Evolutionary conservation across 192 early-diverging fungal species (phyloP).

Genomic region (Podochytrium sp.): DNA sequence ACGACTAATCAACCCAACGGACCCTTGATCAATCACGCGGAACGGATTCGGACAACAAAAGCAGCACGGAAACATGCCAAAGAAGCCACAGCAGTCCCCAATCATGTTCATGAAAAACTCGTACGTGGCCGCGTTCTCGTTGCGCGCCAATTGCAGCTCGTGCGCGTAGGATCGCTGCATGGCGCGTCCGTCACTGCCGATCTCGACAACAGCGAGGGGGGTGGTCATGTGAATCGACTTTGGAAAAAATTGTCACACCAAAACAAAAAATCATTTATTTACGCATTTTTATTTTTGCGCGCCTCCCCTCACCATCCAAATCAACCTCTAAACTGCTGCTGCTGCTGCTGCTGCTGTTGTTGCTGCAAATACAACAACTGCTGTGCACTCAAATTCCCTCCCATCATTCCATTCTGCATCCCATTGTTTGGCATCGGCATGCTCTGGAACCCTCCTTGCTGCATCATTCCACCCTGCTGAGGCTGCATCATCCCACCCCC

Average conservation of each 20-base stretch:
- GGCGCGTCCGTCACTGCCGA: neutral
- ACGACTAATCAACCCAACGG: conserved; percentile 47
- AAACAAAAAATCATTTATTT: no score
- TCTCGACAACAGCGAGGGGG: neutral
- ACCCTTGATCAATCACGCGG: conserved; percentile 46
- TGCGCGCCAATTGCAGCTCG: neutral
- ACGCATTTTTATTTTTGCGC: no score
- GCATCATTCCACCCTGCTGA: conserved; percentile 6
- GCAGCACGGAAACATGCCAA: conserved; percentile 52
- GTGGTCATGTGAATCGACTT: neutral
- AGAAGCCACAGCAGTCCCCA: conserved; percentile 41
- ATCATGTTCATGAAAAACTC: conserved; percentile 41
- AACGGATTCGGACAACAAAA: conserved; percentile 55
- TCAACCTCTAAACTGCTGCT: neutral
- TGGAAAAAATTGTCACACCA: no score
- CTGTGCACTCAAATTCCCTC: conserved; percentile 21
- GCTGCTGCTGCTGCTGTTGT: conserved; percentile 30
- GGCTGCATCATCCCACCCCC: conserved; percentile 28
- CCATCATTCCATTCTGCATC: neutral
- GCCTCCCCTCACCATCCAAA: neutral
- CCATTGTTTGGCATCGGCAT: conserved; percentile 16
- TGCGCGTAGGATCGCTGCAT: neutral
- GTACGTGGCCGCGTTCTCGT: conserved; percentile 16
- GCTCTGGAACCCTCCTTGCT: conserved; percentile 16
- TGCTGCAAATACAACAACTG: conserved; percentile 36